Evolutionary conservation across 441 rosid genomes (phyloP).

Genomic region (Bocquillonia castaneifolia): DNA sequence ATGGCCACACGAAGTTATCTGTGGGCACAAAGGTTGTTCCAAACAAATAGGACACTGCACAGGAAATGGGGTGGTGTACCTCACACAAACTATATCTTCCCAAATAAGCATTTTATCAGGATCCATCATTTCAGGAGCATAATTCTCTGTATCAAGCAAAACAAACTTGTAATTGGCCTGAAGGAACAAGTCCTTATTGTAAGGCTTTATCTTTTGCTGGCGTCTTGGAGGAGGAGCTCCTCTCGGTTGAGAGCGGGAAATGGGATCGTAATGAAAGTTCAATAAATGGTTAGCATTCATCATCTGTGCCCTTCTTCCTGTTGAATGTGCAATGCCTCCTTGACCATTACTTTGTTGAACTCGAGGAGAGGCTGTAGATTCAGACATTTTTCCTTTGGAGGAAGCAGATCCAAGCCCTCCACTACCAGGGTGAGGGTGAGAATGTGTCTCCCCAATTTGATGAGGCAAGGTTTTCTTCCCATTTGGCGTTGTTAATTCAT

Average conservation of each 20-base stretch:
- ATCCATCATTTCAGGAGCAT: conserved; percentile 66
- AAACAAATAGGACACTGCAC: conserved; percentile 96
- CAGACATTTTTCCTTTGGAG: conserved; percentile 47
- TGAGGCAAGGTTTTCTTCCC: conserved; percentile 32
- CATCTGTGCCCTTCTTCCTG: conserved; percentile 69
- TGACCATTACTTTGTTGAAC: conserved; percentile 36
- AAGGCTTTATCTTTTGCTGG: conserved; percentile 68
- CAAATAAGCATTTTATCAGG: conserved; percentile 87
- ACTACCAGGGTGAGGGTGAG: conserved; percentile 28
- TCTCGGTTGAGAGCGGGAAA: conserved; percentile 51
- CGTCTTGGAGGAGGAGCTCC: conserved; percentile 69
- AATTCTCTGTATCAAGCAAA: conserved; percentile 68
- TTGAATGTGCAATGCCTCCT: conserved; percentile 41
- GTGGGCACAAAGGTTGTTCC: conserved; percentile 90
- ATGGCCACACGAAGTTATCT: conserved; percentile 93
- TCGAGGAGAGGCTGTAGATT: conserved; percentile 34
- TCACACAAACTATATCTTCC: conserved; percentile 87
- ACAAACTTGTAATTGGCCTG: conserved; percentile 98
- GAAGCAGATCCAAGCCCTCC: conserved; percentile 37
- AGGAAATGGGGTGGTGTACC: conserved; percentile 65
- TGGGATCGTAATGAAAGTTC: conserved; percentile 93
- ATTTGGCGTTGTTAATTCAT: conserved; percentile 35
- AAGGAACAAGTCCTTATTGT: conserved; percentile 86
- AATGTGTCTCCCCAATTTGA: conserved; percentile 26
- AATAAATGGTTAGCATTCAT: conserved; percentile 79